Percentiles rank a stretch among this genome's conserved stretches.
These are phyloP conservation scores for Pythium angustatum DNA, from an alignment of 352 stramenopile genomes.

Conservation along the genomic window DNA sequence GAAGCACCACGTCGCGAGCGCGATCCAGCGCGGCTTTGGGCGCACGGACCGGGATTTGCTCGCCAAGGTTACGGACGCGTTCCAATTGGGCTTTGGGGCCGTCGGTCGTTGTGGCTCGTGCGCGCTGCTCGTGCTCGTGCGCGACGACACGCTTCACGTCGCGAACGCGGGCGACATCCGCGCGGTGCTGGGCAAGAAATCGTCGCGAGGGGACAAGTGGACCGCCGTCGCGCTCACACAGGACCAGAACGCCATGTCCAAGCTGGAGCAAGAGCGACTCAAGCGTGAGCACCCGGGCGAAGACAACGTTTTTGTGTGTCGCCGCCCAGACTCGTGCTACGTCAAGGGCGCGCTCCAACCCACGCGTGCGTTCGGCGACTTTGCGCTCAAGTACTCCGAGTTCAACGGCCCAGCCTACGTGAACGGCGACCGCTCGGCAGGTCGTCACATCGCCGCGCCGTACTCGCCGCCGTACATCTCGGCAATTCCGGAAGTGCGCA, in stretches of 20 bases:
- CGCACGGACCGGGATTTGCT: constrained; percentile 87
- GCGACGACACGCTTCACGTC: constrained; percentile 78
- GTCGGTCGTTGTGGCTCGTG: constrained; percentile 89
- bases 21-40: constrained; percentile 84
- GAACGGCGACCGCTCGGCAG: constrained; percentile 79
- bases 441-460: constrained; percentile 84
- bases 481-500: constrained; percentile 80
- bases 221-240: constrained; percentile 80
- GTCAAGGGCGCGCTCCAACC: constrained; percentile 92
- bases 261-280: constrained; percentile 86
- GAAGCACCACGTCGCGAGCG: constrained; percentile 55
- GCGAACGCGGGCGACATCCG: constrained; percentile 88
- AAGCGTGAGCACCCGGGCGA: constrained; percentile 85
- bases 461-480: constrained; percentile 95
- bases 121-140: constrained; percentile 78
- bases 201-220: constrained; percentile 34
- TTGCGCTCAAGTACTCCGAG: constrained; percentile 93
- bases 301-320: constrained; percentile 90
- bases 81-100: constrained; percentile 90
- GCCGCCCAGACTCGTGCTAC: constrained; percentile 91
- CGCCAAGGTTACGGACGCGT: constrained; percentile 76
- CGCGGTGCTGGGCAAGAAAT: constrained; percentile 70
- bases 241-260: constrained; percentile 93
- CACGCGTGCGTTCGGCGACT: constrained; percentile 91
- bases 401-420: constrained; percentile 89